Evolutionary conservation across 495 filamentous ascomycete species (phyloP).

Genomic region (Tuber indicum): DNA sequence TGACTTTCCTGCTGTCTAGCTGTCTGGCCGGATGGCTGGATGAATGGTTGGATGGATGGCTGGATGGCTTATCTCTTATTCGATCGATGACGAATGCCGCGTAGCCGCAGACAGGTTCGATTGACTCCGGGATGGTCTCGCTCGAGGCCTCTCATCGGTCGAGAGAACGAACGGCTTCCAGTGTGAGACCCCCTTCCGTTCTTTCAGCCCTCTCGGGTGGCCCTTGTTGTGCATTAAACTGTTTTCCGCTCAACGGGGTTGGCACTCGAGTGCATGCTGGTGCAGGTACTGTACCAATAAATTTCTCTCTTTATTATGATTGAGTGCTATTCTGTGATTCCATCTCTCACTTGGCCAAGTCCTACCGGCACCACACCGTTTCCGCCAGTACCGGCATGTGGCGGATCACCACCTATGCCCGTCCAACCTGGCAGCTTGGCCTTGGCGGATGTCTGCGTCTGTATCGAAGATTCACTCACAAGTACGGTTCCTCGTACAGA

Average conservation of each 20-base stretch:
- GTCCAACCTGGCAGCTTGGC: not conserved
- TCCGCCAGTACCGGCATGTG: not conserved
- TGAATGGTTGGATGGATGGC: not conserved
- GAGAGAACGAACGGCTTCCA: not conserved
- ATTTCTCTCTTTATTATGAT: not conserved
- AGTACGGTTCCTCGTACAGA: not conserved
- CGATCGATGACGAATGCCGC: not conserved
- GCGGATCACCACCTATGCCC: not conserved
- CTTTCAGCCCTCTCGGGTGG: not conserved
- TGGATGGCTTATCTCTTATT: not conserved
- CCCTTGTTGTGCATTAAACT: not conserved
- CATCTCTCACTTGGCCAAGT: not conserved
- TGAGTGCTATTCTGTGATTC: not conserved
- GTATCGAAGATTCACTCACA: not conserved
- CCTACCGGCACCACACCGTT: not conserved
- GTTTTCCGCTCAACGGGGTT: not conserved
- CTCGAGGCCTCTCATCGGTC: not conserved
- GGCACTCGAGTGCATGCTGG: not conserved
- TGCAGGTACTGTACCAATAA: not conserved
- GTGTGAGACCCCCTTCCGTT: not conserved
- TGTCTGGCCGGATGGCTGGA: not conserved
- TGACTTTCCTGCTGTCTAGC: not conserved
- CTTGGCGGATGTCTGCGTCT: not conserved
- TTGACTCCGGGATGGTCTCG: not conserved
- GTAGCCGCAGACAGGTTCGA: not conserved